Percentiles rank a stretch among this genome's conserved stretches.
phyloP scores from a whole-genome alignment of 2,329 filamentous ascomycete species.

The Monosporascus sp. region DNA sequence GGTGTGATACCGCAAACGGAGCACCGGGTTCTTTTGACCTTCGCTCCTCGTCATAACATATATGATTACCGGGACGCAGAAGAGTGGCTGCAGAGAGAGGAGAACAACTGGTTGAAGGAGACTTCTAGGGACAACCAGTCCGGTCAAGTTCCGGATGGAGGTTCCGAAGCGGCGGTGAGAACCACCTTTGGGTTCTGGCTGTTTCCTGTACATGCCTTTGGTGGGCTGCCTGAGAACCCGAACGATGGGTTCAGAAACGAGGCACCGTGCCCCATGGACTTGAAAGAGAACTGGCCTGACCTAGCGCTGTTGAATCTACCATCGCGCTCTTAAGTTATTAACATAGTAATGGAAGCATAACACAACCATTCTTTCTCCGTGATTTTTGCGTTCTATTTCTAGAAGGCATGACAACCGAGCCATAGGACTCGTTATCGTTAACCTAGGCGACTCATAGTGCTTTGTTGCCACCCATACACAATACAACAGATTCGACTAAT shows the following conservation, averaged over 20 bases:
- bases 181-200: conserved; percentile 11
- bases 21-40: conserved; percentile 1
- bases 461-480: too few species aligned
- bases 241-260: too few species aligned
- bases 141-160: neutral
- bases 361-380: too few species aligned
- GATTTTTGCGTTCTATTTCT: too few species aligned
- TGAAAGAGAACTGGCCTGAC: conserved; percentile 8
- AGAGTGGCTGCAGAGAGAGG: conserved; percentile 2
- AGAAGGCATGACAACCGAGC: too few species aligned
- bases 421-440: too few species aligned
- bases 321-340: too few species aligned
- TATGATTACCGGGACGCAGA: conserved; percentile 1
- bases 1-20: neutral
- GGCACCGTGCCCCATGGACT: neutral
- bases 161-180: neutral
- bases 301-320: conserved; percentile 2
- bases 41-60: neutral
- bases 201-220: conserved; percentile 7
- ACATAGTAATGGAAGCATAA: too few species aligned
- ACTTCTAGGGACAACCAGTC: neutral
- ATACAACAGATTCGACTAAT: too few species aligned
- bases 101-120: neutral
- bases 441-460: too few species aligned
- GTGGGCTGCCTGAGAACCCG: neutral